Percentiles rank a stretch among this genome's conserved stretches.
phyloP scores from a whole-genome alignment of 2,329 filamentous ascomycete species.

The Colletotrichum brevisporum region DNA sequence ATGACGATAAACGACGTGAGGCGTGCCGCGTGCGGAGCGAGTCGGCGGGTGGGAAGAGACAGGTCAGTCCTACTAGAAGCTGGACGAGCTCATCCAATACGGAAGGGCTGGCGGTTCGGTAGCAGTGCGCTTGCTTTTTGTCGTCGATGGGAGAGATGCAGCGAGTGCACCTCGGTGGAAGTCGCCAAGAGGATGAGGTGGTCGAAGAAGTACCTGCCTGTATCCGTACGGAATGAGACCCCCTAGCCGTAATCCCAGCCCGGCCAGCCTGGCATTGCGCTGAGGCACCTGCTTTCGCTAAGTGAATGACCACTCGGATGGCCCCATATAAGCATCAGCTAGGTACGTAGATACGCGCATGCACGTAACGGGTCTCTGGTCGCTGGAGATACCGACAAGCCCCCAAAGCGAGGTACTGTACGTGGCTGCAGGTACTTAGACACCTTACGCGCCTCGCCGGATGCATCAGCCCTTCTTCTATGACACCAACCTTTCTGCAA shows the following conservation, averaged over 20 bases:
- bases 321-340: background rate
- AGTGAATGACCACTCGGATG: slow-evolving; percentile 20
- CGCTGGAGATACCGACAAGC: slow-evolving; percentile 16
- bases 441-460: too few species aligned
- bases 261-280: slow-evolving; percentile 35
- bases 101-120: background rate
- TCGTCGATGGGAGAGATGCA: slow-evolving; percentile 23
- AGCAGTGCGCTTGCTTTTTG: slow-evolving; percentile 20
- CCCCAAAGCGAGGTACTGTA: background rate
- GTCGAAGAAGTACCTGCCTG: slow-evolving; percentile 39
- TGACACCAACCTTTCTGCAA: too few species aligned
- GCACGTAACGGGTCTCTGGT: slow-evolving; percentile 29
- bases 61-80: slow-evolving; percentile 36
- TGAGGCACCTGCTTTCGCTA: slow-evolving; percentile 26
- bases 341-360: background rate
- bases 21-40: slow-evolving; percentile 7
- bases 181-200: slow-evolving; percentile 41
- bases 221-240: slow-evolving; percentile 7
- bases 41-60: slow-evolving; percentile 23
- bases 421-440: too few species aligned
- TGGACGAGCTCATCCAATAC: slow-evolving; percentile 37
- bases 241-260: slow-evolving; percentile 40
- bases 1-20: slow-evolving; percentile 2
- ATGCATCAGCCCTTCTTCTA: too few species aligned
- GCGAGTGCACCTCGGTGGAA: slow-evolving; percentile 27